Evolutionary conservation across 2,329 filamentous ascomycete genomes (phyloP).

Genomic region (Arthrobotrys sinensis): DNA sequence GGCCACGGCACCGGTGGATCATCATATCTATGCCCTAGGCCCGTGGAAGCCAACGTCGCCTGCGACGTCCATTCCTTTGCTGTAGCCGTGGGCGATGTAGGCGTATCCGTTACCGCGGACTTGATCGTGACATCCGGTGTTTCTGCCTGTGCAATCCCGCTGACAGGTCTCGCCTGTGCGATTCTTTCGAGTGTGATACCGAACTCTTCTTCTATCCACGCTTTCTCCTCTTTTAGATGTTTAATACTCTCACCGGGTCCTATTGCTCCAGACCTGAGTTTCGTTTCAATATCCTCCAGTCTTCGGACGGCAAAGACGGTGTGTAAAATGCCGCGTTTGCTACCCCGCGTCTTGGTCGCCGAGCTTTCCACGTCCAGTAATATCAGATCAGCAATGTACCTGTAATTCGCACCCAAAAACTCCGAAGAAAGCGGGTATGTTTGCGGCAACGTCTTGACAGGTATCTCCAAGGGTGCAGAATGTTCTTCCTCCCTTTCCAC

Average conservation of each 20-base stretch:
- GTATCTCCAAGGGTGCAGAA: conserved; percentile 49
- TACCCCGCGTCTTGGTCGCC: conserved; percentile 45
- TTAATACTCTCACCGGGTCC: conserved; percentile 33
- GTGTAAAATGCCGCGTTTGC: conserved; percentile 57
- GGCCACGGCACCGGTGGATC: conserved; percentile 56
- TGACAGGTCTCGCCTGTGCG: conserved; percentile 35
- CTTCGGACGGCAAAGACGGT: conserved; percentile 54
- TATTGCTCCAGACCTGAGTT: conserved; percentile 16
- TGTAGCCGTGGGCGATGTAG: conserved; percentile 52
- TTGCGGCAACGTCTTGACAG: conserved; percentile 56
- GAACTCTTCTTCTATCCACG: conserved; percentile 57
- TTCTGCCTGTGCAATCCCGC: conserved; percentile 12
- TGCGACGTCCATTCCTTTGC: conserved; percentile 60
- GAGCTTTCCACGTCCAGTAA: conserved; percentile 51
- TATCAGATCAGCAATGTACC: conserved; percentile 58
- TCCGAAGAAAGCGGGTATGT: conserved; percentile 58
- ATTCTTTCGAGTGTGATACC: conserved; percentile 52
- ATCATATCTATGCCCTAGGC: conserved; percentile 43
- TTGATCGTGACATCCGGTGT: conserved; percentile 25
- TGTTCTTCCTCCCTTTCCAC: conserved; percentile 34
- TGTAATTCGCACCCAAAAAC: conserved; percentile 58
- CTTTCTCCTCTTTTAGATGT: conserved; percentile 52
- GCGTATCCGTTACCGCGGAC: conserved; percentile 42
- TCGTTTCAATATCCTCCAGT: conserved; percentile 45
- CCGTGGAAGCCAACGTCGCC: conserved; percentile 55